Evolutionary conservation across 768 basidiomycete species (phyloP).

Genomic region (Tubosaeta brunneosetosa): DNA sequence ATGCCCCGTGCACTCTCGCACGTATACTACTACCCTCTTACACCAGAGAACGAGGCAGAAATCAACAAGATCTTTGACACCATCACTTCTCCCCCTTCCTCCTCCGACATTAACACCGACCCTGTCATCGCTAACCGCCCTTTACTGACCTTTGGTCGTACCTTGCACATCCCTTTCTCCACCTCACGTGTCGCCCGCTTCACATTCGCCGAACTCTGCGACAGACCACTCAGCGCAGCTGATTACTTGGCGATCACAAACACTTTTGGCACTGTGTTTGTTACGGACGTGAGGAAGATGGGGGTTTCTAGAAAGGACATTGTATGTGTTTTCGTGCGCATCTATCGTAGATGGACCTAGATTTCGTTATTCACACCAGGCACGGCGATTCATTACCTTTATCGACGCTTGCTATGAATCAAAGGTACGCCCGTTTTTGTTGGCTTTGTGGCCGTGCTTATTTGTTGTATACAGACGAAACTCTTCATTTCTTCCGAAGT

Average conservation of each 20-base stretch:
- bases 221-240: conserved; percentile 84
- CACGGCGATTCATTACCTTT: conserved; percentile 94
- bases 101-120: conserved; percentile 33
- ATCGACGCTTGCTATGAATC: conserved; percentile 96
- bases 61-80: conserved; percentile 82
- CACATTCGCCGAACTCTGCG: conserved; percentile 81
- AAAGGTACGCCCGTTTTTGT: conserved; percentile 43
- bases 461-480: conserved; percentile 77
- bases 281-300: conserved; percentile 86
- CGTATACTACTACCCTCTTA: conserved; percentile 86
- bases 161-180: conserved; percentile 72
- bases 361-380: conserved; percentile 38
- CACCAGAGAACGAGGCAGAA: conserved; percentile 58
- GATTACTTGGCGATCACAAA: conserved; percentile 94
- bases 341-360: not conserved
- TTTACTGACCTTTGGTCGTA: conserved; percentile 89
- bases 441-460: conserved; percentile 21
- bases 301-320: conserved; percentile 82
- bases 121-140: conserved; percentile 56
- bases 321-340: conserved; percentile 36
- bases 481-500: conserved; percentile 91
- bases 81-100: conserved; percentile 48
- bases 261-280: conserved; percentile 82
- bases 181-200: conserved; percentile 80
- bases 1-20: conserved; percentile 90